Percentiles rank a stretch among this genome's conserved stretches.
Evolutionary conservation across 2,329 filamentous ascomycete genomes (phyloP).

Genomic region (Aplosporella prunicola): DNA sequence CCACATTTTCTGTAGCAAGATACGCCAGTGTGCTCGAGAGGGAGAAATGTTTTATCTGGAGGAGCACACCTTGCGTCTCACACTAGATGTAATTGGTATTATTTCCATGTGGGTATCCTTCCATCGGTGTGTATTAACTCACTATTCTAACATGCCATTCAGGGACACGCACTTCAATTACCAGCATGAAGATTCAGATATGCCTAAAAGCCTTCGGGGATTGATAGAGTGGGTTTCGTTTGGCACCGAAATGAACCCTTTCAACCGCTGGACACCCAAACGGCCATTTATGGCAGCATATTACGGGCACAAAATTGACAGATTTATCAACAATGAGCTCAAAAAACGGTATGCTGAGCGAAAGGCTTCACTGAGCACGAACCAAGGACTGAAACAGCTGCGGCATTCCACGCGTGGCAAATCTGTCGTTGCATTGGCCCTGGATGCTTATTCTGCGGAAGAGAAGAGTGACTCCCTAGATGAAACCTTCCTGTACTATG

Average conservation of each 20-base stretch:
- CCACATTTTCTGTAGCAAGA: constrained; percentile 20
- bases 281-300: constrained; percentile 21
- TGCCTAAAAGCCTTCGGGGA: neutral
- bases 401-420: neutral
- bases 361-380: neutral
- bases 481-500: constrained; percentile 9
- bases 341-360: constrained; percentile 13
- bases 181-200: neutral
- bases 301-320: constrained; percentile 21
- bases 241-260: neutral
- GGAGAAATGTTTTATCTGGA: constrained; percentile 21
- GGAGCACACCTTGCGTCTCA: constrained; percentile 15
- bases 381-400: no score
- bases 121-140: no score
- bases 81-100: constrained; percentile 22
- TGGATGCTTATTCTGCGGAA: constrained; percentile 16
- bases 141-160: no score
- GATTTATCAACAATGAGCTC: constrained; percentile 15
- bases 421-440: constrained; percentile 1
- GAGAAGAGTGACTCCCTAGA: constrained; percentile 18
- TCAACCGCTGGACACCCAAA: constrained; percentile 17
- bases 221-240: neutral
- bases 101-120: no score
- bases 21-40: constrained; percentile 16
- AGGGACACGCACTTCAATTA: neutral